Evolutionary conservation across 23 red algal species (phyloP), one percentile per base, ranked within the genome.

Genomic region (Gracilaria vermiculophylla): DNA sequence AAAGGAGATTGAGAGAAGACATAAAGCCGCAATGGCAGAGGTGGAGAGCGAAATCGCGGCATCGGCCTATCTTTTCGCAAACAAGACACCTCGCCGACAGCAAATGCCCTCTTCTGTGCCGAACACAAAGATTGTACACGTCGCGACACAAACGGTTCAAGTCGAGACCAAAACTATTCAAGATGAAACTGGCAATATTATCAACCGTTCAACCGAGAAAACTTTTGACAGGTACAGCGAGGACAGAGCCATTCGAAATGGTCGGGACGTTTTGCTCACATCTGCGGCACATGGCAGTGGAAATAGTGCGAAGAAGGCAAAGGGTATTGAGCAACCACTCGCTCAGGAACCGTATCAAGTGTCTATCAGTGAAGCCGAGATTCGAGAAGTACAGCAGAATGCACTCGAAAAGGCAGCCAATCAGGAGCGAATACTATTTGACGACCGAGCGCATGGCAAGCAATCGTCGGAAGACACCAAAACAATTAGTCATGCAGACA

Each of bases 381-480:
- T 70, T 70, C 64, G 64, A 70, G 37, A 70, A 35, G 64, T 70
- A 17, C 64, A 70, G 64, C 33, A 70, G 16, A 70, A 70, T 35
- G 64, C 64, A 8, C 64, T 70, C 19, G 64, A 70, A 70, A 70
- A 70, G 64, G 64, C 64, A 34, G 64, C 64, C 33, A 70, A 70
- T 70, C 64, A 70, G n/a, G 64, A 70, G 42, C 34, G 42, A 70
- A 70, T 70, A 41, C 64, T 70, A 19, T 70, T 43, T 42, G 19
- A 2, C 34, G 17, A 70, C 5, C 5, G 9, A 12, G 20, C 64
- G 10, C 64, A 70, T 1, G 64, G 16, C 2, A 27, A 40, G 29
- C 64, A 16, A 12, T 42, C 37, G 35, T 41, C 61, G 36, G 64
- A 70, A 15, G 9, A 42, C 13, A 43, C 64, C 12, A 1, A 39